Evolutionary conservation across 1,139 yeast genomes (phyloP).

Genomic region (Lodderomyces metapsilosis): DNA sequence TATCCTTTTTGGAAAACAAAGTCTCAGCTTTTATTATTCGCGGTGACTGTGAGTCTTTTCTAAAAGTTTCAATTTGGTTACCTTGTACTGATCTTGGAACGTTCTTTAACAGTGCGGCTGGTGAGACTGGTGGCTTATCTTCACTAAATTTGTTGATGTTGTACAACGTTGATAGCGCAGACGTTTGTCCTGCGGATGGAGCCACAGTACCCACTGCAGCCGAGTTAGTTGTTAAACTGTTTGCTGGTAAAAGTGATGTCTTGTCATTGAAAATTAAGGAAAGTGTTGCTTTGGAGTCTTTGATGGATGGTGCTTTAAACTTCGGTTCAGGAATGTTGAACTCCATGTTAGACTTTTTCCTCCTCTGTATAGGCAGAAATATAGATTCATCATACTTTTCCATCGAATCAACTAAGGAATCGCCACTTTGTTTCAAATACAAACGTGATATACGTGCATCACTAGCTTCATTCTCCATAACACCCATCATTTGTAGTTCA

Average conservation of each 20-base stretch:
- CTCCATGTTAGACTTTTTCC: not conserved
- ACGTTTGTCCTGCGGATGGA: slow-evolving; percentile 24
- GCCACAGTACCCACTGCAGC: slow-evolving; percentile 42
- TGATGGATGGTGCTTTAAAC: slow-evolving; percentile 12
- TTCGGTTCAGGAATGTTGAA: slow-evolving; percentile 59
- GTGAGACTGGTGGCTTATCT: slow-evolving; percentile 16
- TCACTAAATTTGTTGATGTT: slow-evolving; percentile 38
- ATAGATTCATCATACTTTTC: slow-evolving; percentile 56
- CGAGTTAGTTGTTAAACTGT: slow-evolving; percentile 33
- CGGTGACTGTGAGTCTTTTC: slow-evolving; percentile 13
- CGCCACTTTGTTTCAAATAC: slow-evolving; percentile 15
- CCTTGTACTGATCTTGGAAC: not conserved
- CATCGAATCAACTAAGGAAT: slow-evolving; percentile 31
- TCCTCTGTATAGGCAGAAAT: slow-evolving; percentile 33
- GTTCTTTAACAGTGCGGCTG: slow-evolving; percentile 1
- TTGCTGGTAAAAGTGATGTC: slow-evolving; percentile 19
- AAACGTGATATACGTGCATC: slow-evolving; percentile 62
- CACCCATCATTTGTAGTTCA: slow-evolving; percentile 97
- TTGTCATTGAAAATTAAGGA: slow-evolving; percentile 25
- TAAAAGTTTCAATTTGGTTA: slow-evolving; percentile 5
- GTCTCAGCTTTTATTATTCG: slow-evolving; percentile 14
- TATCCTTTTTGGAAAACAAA: slow-evolving; percentile 11
- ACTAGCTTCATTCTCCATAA: slow-evolving; percentile 84
- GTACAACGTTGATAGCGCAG: slow-evolving; percentile 43
- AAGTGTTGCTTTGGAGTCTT: slow-evolving; percentile 25